A percentile compares a stretch with the other conserved stretches of the same genome.
phyloP scores from a whole-genome alignment of 768 basidiomycete species.

The Naganishia friedmannii region DNA sequence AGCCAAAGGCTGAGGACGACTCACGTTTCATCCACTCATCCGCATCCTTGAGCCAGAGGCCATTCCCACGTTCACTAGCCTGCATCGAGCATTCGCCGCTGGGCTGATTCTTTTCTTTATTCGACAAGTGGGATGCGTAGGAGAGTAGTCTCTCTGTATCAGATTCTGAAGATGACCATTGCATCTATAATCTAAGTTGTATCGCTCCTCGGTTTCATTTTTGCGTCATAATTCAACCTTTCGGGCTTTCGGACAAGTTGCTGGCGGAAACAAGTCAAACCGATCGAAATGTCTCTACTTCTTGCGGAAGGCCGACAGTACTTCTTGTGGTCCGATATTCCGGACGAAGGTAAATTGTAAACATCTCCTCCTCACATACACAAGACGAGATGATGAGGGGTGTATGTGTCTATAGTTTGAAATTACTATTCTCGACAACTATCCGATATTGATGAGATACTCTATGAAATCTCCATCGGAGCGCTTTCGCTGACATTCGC shows the following conservation, averaged over 20 bases:
- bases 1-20: constrained; percentile 10
- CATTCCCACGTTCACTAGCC: constrained; percentile 19
- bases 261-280: not conserved
- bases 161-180: not conserved
- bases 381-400: not conserved
- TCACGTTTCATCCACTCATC: constrained; percentile 47
- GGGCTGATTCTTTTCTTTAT: not conserved
- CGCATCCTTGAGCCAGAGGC: constrained; percentile 23
- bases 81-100: constrained; percentile 17
- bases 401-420: not conserved
- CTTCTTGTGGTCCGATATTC: not conserved
- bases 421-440: not conserved
- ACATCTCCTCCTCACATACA: not conserved
- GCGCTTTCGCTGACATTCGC: constrained; percentile 27
- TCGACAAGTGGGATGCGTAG: not conserved
- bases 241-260: not conserved
- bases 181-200: not conserved
- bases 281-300: not conserved
- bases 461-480: constrained; percentile 37
- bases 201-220: not conserved
- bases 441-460: not conserved
- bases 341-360: not conserved
- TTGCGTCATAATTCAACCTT: constrained; percentile 3
- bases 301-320: too few species aligned
- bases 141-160: not conserved